These are phyloP conservation scores for Pestalotiopsis sp. DNA, from an alignment of 2,329 filamentous ascomycete genomes.

Conservation along the genomic window DNA sequence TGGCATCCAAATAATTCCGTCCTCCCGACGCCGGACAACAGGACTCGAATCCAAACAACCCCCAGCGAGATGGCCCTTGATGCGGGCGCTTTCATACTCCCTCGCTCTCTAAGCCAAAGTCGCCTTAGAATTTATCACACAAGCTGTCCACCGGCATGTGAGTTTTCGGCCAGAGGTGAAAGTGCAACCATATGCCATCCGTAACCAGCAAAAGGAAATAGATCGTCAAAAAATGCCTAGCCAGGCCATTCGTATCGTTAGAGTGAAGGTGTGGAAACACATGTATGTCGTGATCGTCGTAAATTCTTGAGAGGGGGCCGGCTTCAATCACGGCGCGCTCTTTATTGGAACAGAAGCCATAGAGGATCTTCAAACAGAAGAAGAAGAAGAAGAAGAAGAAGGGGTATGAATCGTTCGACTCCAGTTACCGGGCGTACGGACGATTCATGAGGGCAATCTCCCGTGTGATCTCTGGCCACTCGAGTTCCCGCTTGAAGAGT, in stretches of 20 bases:
- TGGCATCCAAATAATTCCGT: not conserved
- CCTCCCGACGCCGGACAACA: not conserved
- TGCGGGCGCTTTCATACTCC: no score
- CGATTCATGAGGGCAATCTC: constrained; percentile 97
- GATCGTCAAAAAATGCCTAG: not conserved
- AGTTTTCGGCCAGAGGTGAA: not conserved
- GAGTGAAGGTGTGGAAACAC: constrained; percentile 4
- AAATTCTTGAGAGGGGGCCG: not conserved
- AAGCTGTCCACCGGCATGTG: not conserved
- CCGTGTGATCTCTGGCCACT: constrained; percentile 86
- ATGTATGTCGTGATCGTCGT: constrained; percentile 1
- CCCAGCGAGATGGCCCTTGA: not conserved
- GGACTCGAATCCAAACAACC: not conserved
- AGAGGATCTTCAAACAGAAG: not conserved
- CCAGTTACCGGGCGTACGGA: constrained; percentile 73
- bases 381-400: not conserved
- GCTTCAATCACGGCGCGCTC: not conserved
- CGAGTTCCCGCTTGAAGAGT: constrained; percentile 72
- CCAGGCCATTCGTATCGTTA: constrained; percentile 1
- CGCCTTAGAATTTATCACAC: not conserved
- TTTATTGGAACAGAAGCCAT: no score
- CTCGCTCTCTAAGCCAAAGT: not conserved
- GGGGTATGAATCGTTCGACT: not conserved
- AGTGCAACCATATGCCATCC: not conserved
- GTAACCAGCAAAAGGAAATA: not conserved